Conservation (phyloP, 257 asterid species). For the Salvia hispanica region DNA sequence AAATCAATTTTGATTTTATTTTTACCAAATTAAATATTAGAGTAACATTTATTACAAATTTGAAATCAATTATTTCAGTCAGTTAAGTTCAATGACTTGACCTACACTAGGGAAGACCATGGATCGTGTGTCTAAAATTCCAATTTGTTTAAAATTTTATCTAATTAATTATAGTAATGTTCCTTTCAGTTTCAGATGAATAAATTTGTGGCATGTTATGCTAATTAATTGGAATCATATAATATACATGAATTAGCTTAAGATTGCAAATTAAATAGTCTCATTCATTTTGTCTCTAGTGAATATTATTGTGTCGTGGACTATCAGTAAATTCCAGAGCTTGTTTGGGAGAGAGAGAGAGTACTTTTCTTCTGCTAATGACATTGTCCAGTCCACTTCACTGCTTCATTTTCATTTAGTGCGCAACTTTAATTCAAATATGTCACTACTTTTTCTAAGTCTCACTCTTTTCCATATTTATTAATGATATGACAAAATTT, state of each 20-base stretch:
- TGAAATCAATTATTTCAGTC: too few relatives aligned
- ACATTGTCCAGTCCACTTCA: slow-evolving; percentile 44
- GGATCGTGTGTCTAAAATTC: too few relatives aligned
- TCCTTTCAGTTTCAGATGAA: too few relatives aligned
- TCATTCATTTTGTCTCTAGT: slow-evolving; percentile 9
- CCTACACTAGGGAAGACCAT: too few relatives aligned
- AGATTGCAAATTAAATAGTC: background rate
- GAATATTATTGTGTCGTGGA: background rate
- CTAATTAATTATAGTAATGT: too few relatives aligned
- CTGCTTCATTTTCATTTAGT: slow-evolving; percentile 27
- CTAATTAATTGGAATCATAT: too few relatives aligned
- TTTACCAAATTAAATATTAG: too few relatives aligned
- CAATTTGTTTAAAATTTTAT: too few relatives aligned
- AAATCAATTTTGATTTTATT: background rate
- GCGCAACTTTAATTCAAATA: slow-evolving; percentile 48
- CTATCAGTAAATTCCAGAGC: background rate
- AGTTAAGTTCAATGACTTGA: too few relatives aligned
- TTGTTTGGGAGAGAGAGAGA: background rate
- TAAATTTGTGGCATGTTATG: too few relatives aligned
- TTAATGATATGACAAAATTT: slow-evolving; percentile 19
- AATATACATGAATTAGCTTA: too few relatives aligned
- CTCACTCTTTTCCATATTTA: slow-evolving; percentile 34
- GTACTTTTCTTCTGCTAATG: slow-evolving; percentile 13
- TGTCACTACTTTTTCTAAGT: slow-evolving; percentile 20
- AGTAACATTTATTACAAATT: too few relatives aligned